Percentiles rank a stretch among this genome's conserved stretches.
These are phyloP conservation scores for Beta lomatogona DNA, from an alignment of 179 eudicot genomes.

Conservation along the genomic window DNA sequence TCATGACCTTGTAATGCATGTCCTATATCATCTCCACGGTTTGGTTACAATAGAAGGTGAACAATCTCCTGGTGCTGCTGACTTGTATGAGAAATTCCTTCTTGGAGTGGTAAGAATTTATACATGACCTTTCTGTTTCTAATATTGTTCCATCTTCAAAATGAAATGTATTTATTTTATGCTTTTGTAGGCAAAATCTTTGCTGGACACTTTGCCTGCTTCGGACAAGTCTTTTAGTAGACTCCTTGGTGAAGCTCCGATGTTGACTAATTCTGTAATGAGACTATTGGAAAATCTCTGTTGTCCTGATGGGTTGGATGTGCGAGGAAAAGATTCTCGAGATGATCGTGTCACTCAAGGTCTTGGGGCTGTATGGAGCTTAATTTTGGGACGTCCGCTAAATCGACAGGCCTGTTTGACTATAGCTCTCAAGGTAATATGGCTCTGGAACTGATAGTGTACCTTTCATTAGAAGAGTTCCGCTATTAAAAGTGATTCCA, in stretches of 20 bases:
- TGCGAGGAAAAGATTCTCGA: slow-evolving; percentile 52
- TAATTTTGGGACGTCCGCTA: slow-evolving; percentile 81
- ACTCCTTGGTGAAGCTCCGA: slow-evolving; percentile 92
- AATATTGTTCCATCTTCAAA: slow-evolving; percentile 3
- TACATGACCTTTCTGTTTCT: neutral
- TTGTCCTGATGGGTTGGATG: slow-evolving; percentile 44
- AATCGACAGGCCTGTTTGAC: slow-evolving; percentile 75
- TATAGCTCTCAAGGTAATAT: slow-evolving; percentile 81
- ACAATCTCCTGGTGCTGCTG: slow-evolving; percentile 53
- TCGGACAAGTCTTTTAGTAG: slow-evolving; percentile 92
- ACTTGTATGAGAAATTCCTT: slow-evolving; percentile 80
- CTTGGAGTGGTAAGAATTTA: slow-evolving; percentile 72
- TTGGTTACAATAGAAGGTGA: slow-evolving; percentile 47
- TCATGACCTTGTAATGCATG: slow-evolving; percentile 94
- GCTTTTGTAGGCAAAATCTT: slow-evolving; percentile 65
- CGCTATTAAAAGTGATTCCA: neutral
- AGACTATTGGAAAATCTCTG: slow-evolving; percentile 70
- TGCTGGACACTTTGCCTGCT: slow-evolving; percentile 79
- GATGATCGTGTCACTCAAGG: slow-evolving; percentile 98
- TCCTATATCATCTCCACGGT: slow-evolving; percentile 72
- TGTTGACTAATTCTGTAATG: slow-evolving; percentile 66
- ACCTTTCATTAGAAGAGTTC: slow-evolving; percentile 1
- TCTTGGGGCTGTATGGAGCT: slow-evolving; percentile 92
- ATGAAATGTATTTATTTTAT: slow-evolving; percentile 1
- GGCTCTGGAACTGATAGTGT: slow-evolving; percentile 12